Evolutionary conservation across 2,329 filamentous ascomycete species (phyloP).

Genomic region (Cladosporium halotolerans): DNA sequence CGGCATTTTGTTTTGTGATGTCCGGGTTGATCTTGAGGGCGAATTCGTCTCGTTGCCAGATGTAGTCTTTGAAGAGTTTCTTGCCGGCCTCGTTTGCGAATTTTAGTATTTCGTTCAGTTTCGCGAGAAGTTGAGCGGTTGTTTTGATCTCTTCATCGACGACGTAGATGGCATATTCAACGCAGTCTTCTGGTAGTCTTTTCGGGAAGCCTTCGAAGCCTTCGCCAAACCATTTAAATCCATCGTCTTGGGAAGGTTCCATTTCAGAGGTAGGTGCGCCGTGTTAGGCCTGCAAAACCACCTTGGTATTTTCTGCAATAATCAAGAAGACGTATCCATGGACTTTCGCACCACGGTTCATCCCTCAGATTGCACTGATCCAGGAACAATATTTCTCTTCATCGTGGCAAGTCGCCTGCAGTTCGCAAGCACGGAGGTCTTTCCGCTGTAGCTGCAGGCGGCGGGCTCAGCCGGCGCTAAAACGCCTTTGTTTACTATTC

Average conservation of each 20-base stretch:
- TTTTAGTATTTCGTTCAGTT: constrained; percentile 67
- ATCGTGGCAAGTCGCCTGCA: background rate
- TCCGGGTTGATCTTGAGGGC: constrained; percentile 55
- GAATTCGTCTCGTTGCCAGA: constrained; percentile 88
- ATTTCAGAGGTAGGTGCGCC: constrained; percentile 19
- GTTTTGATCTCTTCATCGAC: constrained; percentile 50
- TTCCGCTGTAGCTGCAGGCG: background rate
- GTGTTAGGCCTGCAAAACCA: constrained; percentile 9
- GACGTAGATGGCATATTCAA: constrained; percentile 77
- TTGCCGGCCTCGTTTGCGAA: constrained; percentile 58
- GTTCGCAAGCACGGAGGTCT: background rate
- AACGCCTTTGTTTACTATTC: constrained; percentile 5
- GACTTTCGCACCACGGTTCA: too few relatives aligned
- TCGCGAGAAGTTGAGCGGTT: constrained; percentile 50
- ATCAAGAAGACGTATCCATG: background rate
- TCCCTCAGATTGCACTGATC: background rate
- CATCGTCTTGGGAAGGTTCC: constrained; percentile 42
- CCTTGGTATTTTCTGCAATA: background rate
- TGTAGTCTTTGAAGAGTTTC: constrained; percentile 70
- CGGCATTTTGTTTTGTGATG: constrained; percentile 12
- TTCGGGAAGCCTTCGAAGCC: constrained; percentile 61
- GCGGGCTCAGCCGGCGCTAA: background rate
- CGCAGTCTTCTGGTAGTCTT: constrained; percentile 70
- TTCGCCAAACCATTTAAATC: constrained; percentile 60
- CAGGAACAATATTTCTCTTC: background rate